Conservation (phyloP, 306 rosid genomes). For the Lupinus albus region DNA sequence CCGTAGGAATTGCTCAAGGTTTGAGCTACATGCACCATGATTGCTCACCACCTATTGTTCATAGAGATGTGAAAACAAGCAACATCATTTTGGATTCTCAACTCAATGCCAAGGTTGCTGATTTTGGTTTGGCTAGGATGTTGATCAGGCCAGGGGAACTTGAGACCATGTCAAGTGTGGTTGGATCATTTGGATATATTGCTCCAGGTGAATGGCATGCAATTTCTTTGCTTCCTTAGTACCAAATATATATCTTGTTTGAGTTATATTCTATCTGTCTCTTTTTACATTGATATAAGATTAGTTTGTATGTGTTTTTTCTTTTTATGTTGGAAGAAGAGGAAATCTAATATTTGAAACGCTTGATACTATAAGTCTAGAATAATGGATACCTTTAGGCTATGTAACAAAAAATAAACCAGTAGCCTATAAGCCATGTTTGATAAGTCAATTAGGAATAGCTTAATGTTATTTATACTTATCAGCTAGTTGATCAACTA, state of each 20-base stretch:
- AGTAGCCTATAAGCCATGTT: no score
- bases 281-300: not conserved
- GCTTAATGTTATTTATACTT: no score
- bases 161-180: conserved; percentile 59
- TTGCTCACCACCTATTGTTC: conserved; percentile 55
- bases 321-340: no score
- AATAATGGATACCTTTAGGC: no score
- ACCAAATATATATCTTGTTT: not conserved
- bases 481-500: no score
- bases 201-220: conserved; percentile 62
- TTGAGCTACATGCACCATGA: conserved; percentile 71
- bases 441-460: no score
- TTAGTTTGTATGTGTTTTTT: not conserved
- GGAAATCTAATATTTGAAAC: no score
- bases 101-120: conserved; percentile 62
- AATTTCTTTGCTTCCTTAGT: not conserved
- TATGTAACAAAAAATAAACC: no score
- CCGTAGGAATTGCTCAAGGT: conserved; percentile 64
- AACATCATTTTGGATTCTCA: conserved; percentile 62
- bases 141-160: conserved; percentile 57
- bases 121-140: conserved; percentile 66
- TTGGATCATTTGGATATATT: conserved; percentile 74
- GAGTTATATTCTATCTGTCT: not conserved
- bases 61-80: conserved; percentile 67
- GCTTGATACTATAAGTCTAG: no score